These are phyloP conservation scores for Barnettozyma pratensis DNA, from an alignment of 805 yeast species.

Conservation along the genomic window DNA sequence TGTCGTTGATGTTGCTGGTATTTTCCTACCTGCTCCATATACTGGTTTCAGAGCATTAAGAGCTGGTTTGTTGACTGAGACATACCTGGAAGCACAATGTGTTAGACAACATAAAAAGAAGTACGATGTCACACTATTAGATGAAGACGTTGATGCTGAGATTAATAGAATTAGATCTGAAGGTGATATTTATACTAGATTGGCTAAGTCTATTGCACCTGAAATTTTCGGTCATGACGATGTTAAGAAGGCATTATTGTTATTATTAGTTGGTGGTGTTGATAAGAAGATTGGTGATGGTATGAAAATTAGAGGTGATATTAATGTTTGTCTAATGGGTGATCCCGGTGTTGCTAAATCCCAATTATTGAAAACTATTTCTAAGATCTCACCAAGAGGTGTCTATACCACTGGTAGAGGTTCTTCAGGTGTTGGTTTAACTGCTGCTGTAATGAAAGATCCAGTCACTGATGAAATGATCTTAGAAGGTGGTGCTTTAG, in stretches of 20 bases:
- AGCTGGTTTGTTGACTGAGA: slow-evolving; percentile 93
- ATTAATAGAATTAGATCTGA: slow-evolving; percentile 49
- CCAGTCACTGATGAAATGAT: slow-evolving; percentile 99
- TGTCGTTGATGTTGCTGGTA: slow-evolving; percentile 87
- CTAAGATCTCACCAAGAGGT: slow-evolving; percentile 92
- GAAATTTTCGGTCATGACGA: slow-evolving; percentile 94
- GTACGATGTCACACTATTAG: slow-evolving; percentile 60
- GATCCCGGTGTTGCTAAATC: slow-evolving; percentile 99
- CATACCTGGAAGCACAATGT: slow-evolving; percentile 83
- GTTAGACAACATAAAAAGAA: slow-evolving; percentile 86
- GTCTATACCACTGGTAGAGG: slow-evolving; percentile 98
- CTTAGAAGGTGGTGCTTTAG: slow-evolving; percentile 96
- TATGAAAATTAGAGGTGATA: slow-evolving; percentile 94
- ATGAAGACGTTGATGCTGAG: slow-evolving; percentile 48
- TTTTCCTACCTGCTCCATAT: slow-evolving; percentile 90
- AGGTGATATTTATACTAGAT: slow-evolving; percentile 72
- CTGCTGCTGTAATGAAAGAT: slow-evolving; percentile 98
- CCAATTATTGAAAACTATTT: slow-evolving; percentile 84
- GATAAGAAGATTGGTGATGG: slow-evolving; percentile 95
- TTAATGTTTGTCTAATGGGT: slow-evolving; percentile 94
- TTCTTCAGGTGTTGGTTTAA: slow-evolving; percentile 96
- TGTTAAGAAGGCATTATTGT: slow-evolving; percentile 82
- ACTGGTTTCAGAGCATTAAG: slow-evolving; percentile 90
- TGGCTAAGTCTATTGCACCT: slow-evolving; percentile 92
- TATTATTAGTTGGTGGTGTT: slow-evolving; percentile 91